These are phyloP conservation scores for Tubosaeta sp. DNA, from an alignment of 768 basidiomycete genomes.

Conservation along the genomic window DNA sequence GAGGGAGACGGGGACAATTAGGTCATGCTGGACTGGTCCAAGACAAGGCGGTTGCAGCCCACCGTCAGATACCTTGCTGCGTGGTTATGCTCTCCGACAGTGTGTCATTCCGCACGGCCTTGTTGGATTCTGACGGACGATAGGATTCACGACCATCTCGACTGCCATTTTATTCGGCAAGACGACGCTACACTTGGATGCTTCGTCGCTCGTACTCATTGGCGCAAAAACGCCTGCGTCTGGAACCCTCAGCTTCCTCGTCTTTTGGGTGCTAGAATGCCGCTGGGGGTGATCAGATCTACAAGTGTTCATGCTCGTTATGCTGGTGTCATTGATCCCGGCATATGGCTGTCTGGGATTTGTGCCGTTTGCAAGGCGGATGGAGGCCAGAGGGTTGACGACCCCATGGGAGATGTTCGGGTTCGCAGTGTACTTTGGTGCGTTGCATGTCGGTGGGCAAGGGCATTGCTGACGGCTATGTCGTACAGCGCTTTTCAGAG, in stretches of 20 bases:
- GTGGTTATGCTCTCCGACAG: no score
- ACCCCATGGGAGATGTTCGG: slow-evolving; percentile 82
- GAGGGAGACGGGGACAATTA: slow-evolving; percentile 29
- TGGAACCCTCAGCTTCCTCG: slow-evolving; percentile 82
- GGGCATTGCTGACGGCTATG: slow-evolving; percentile 36
- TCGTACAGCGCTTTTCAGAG: slow-evolving; percentile 89
- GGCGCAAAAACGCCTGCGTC: slow-evolving; percentile 56
- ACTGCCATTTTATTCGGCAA: no score
- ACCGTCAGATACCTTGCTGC: no score
- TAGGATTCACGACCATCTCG: no score
- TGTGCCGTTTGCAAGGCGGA: slow-evolving; percentile 45
- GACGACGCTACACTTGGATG: no score
- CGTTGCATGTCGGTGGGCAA: no score
- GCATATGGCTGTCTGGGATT: slow-evolving; percentile 84
- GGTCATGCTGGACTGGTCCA: slow-evolving; percentile 48
- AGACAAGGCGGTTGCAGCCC: slow-evolving; percentile 46
- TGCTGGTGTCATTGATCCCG: slow-evolving; percentile 63
- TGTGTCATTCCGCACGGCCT: no score
- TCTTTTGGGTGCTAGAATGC: slow-evolving; percentile 73
- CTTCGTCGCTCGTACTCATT: slow-evolving; percentile 47
- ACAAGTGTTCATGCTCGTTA: slow-evolving; percentile 63
- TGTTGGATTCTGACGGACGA: no score
- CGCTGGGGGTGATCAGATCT: slow-evolving; percentile 62
- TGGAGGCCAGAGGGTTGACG: slow-evolving; percentile 67
- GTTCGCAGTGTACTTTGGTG: slow-evolving; percentile 67